Conservation (phyloP, 2,329 filamentous ascomycete species). For the Aspergillus quadricinctus region DNA sequence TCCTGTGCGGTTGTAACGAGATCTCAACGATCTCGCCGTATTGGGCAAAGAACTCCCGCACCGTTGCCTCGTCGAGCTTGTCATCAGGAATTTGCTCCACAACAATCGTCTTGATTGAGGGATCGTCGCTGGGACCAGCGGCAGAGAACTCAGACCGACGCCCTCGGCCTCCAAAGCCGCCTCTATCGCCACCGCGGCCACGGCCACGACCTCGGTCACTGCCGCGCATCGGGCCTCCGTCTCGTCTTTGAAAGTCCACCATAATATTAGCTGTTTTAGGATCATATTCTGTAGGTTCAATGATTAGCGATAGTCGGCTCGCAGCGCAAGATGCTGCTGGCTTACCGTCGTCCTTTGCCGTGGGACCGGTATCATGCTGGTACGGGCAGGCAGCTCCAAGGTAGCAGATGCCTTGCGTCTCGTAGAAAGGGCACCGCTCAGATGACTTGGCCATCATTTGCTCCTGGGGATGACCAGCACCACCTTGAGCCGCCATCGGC, state of each 20-base stretch:
- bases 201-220: conserved; percentile 34
- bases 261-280: conserved; percentile 47
- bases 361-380: conserved; percentile 49
- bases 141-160: conserved; percentile 52
- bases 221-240: conserved; percentile 21
- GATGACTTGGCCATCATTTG: conserved; percentile 30
- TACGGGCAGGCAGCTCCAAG: conserved; percentile 54
- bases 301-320: conserved; percentile 3
- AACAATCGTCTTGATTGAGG: conserved; percentile 53
- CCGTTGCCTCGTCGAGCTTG: conserved; percentile 49
- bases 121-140: conserved; percentile 49
- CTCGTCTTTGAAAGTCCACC: conserved; percentile 26
- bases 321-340: not conserved
- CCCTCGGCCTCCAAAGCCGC: conserved; percentile 36
- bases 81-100: conserved; percentile 60
- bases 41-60: conserved; percentile 55
- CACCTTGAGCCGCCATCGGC: conserved; percentile 30
- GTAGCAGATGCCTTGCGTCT: conserved; percentile 56
- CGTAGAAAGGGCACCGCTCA: conserved; percentile 53
- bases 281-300: conserved; percentile 47
- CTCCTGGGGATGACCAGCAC: conserved; percentile 23
- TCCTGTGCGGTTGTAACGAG: conserved; percentile 51
- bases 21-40: conserved; percentile 55
- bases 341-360: conserved; percentile 36
- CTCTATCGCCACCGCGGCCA: conserved; percentile 41